Evolutionary conservation across 768 basidiomycete genomes (phyloP), one percentile per base, ranked within the genome.

Genomic region (Leccinum arenicola): DNA sequence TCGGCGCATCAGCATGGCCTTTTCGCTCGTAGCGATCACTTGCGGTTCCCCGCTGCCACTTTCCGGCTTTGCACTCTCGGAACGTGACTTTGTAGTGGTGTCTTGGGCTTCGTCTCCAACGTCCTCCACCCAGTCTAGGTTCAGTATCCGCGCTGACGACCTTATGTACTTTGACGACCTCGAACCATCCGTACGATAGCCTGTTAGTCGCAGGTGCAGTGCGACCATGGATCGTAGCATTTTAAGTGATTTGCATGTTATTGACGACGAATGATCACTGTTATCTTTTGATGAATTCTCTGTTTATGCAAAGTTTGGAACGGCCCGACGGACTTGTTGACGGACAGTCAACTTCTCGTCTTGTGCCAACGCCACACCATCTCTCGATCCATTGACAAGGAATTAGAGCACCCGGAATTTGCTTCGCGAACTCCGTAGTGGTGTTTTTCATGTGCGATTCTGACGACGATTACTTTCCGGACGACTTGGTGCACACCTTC

Each of bases 391-490:
- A 27, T 19, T 2, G n/a, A 25, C 60, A 50, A 45, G 21, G 53
- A 43, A 33, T 15, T 33, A 52, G 19, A 52, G 23, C 33, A 40
- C 47, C 36, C 21, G 57, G 50, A 27, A 33, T 10, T 21, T 17
- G 27, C 51, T 6, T 55, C 21, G 29, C 49, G 19, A 29, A 40
- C 6, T n/a, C 43, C 43, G 15, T n/a, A n/a, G 35, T n/a, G 31
- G 54, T 23, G 29, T 45, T 52, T 60, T 61, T 57, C 58, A 88
- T 88, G 85, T 75, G 81, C 64, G 82, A 82, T 73, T 84, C 81
- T 31, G 89, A 89, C 72, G 89, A 89, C 70, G 81, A 86, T 67
- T 85, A 85, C 68, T 78, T 80, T 70, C 76, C 78, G 63, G 87
- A 87, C 69, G 86, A 86, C 56, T 75, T 88, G 61, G 76, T 83